A percentile compares a stretch with the other conserved stretches of the same genome.
phyloP scores from a whole-genome alignment of 1,284 basidiomycete genomes.

The Mrakiaceae sp. region DNA sequence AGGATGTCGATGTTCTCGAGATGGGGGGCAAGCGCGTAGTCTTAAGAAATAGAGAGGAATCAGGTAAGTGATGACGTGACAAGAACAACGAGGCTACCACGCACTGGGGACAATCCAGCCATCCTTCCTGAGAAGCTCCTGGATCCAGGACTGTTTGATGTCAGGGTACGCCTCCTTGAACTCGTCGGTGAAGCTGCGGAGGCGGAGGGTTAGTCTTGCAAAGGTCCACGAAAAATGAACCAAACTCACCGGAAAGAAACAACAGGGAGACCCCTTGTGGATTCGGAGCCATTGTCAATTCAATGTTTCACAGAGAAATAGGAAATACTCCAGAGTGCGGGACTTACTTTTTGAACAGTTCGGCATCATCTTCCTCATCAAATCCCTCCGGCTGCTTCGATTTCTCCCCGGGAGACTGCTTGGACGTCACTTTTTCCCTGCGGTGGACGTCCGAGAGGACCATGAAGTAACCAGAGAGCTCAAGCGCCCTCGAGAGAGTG shows the following conservation, averaged over 20 bases:
- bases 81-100: background rate
- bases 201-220: background rate
- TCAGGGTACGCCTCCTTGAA: slow-evolving; percentile 60
- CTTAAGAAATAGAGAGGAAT: background rate
- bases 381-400: slow-evolving; percentile 20
- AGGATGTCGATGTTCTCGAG: slow-evolving; percentile 63
- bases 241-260: slow-evolving; percentile 57
- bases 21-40: slow-evolving; percentile 66
- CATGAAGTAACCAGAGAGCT: slow-evolving; percentile 62
- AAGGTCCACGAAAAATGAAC: background rate
- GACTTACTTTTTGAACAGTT: slow-evolving; percentile 23
- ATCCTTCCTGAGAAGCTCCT: slow-evolving; percentile 37
- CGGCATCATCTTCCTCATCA: slow-evolving; percentile 23
- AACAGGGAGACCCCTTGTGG: slow-evolving; percentile 65
- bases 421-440: slow-evolving; percentile 4
- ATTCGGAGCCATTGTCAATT: no score
- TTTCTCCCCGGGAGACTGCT: slow-evolving; percentile 18
- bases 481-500: slow-evolving; percentile 72
- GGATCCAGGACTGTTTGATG: slow-evolving; percentile 79
- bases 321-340: no score
- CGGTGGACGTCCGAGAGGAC: slow-evolving; percentile 39
- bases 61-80: background rate
- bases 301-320: slow-evolving; percentile 10
- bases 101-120: slow-evolving; percentile 61
- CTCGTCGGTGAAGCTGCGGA: slow-evolving; percentile 53